Percentiles rank a stretch among this genome's conserved stretches.
phyloP scores from a whole-genome alignment of 306 rosid genomes.

The Inga oerstediana region DNA sequence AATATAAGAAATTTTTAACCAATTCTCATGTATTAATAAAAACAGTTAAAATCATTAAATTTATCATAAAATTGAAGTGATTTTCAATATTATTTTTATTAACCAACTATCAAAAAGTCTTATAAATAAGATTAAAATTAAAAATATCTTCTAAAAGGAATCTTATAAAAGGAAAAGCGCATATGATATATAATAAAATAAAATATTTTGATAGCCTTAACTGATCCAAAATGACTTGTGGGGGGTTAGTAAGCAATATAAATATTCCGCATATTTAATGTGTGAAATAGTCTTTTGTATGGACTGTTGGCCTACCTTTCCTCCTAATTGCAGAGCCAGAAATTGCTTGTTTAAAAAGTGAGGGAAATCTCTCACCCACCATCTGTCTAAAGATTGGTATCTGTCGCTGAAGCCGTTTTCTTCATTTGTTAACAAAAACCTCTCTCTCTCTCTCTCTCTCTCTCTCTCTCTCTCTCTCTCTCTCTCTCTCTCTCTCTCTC shows the following conservation, averaged over 20 bases:
- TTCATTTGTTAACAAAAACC: slow-evolving; percentile 45
- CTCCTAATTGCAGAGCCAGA: slow-evolving; percentile 31
- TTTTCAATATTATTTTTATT: too few relatives aligned
- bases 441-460: slow-evolving; percentile 3
- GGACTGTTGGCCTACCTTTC: slow-evolving; percentile 79
- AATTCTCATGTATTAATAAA: too few relatives aligned
- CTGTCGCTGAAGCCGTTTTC: slow-evolving; percentile 54
- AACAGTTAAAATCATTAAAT: too few relatives aligned
- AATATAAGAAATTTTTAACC: too few relatives aligned
- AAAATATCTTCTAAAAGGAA: too few relatives aligned
- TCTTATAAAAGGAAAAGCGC: too few relatives aligned
- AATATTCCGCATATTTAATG: slow-evolving; percentile 44
- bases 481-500: slow-evolving; percentile 14
- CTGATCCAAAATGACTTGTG: slow-evolving; percentile 16
- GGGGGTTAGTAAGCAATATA: slow-evolving; percentile 11
- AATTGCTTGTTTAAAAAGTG: slow-evolving; percentile 62
- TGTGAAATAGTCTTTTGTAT: slow-evolving; percentile 29
- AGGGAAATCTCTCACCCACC: slow-evolving; percentile 59
- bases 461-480: slow-evolving; percentile 33
- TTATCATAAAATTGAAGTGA: too few relatives aligned
- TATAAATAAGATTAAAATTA: too few relatives aligned
- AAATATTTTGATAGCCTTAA: not conserved
- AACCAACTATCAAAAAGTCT: too few relatives aligned
- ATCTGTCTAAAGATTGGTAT: slow-evolving; percentile 42
- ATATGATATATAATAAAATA: not conserved